Base-by-base conservation (phyloP, 1,284 basidiomycete genomes). In the Ceratobasidium sp. region DNA sequence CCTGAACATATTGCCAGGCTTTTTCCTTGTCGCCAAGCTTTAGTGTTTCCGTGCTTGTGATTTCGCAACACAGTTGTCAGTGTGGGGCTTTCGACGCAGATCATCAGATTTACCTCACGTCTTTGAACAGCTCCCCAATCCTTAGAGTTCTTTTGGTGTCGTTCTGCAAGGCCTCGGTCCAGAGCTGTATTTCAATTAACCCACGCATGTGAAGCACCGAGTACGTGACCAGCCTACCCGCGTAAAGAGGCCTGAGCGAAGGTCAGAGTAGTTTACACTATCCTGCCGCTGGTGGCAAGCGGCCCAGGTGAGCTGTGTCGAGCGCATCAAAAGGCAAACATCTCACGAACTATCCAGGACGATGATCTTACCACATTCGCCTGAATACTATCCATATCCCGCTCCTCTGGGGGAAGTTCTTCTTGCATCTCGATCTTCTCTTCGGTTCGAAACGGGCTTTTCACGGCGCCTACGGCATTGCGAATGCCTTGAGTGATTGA, bases 1-100 rank as follows among this genome's bases (percentile, higher is more conserved):
- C 90, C 82, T 90, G 89, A 25, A 17, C 27, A 17, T 52, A 52
- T 29, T 52, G 49, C 49, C 49, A 52, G 6, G 31, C 49, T 15
- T 27, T 52, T 10, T 22, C 6, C 31, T 52, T 52, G 7, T 17
- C 27, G 8, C 17, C 45, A 49, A 49, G 45, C 45, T 10, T 12
- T 7, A 49, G 8, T 49, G 45, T 22, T 22, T 10, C 10, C 45
- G 45, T 22, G 45, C 45, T 49, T 49, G 20, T 6, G 20, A 49
- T 22, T 12, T 49, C 20, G 22, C 20, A 22, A 20, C 13, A 12
- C 13, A 12, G 10, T 12, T 49, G 7, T 49, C 7, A 10, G 10
- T 20, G 20, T 12, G 13, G 45, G 20, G 13, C 22, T 49, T 17
- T 47, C 43, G 17, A 47, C n/a, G n/a, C n/a, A 5, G 5, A 17